A percentile compares a stretch with the other conserved stretches of the same genome.
phyloP scores from a whole-genome alignment of 2,329 filamentous ascomycete species.

The Leptographium flavum region DNA sequence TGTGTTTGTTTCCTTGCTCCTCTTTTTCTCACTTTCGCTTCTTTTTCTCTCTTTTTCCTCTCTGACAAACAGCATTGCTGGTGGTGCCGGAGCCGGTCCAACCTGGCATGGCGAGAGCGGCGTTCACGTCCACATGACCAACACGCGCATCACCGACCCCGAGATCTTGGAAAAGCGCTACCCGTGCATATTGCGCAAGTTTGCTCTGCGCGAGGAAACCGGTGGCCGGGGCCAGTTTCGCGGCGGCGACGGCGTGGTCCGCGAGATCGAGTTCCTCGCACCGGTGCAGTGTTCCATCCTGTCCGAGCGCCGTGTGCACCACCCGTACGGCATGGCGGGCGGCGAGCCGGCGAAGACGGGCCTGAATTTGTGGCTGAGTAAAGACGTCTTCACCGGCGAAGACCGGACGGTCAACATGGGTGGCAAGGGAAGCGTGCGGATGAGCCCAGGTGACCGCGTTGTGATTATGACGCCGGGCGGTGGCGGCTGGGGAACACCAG shows the following conservation, averaged over 20 bases:
- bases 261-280: conserved; percentile 19
- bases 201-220: conserved; percentile 14
- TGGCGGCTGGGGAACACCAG: conserved; percentile 51
- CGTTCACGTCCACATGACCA: conserved; percentile 16
- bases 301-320: conserved; percentile 39
- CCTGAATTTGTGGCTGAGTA: conserved; percentile 76
- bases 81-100: conserved; percentile 18
- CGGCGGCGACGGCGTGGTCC: conserved; percentile 19
- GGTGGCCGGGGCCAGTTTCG: conserved; percentile 16
- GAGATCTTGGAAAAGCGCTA: conserved; percentile 20
- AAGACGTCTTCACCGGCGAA: conserved; percentile 21
- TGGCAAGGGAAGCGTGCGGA: conserved; percentile 61
- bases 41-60: no score
- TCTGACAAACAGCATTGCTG: no score
- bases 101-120: conserved; percentile 13
- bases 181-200: conserved; percentile 17
- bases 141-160: conserved; percentile 17
- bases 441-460: conserved; percentile 63
- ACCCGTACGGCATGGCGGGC: conserved; percentile 70
- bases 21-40: no score
- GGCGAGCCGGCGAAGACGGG: conserved; percentile 68
- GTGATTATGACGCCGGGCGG: conserved; percentile 69
- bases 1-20: no score
- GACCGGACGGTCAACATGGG: conserved; percentile 51
- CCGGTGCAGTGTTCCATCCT: conserved; percentile 20